Evolutionary conservation across 495 filamentous ascomycete genomes (phyloP).

Genomic region (Acidiella bohemica): DNA sequence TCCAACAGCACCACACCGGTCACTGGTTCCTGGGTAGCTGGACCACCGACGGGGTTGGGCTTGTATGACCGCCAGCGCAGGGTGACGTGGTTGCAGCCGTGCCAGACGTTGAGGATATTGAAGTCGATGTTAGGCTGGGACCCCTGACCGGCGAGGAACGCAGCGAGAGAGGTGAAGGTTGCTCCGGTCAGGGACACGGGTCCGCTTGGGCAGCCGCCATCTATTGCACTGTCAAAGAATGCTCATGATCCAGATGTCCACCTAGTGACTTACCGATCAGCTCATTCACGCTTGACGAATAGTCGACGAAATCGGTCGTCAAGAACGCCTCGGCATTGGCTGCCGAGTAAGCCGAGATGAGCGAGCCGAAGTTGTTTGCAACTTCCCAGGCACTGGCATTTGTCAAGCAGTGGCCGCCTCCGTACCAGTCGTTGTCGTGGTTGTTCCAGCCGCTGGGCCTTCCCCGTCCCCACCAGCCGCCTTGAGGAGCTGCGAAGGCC

Average conservation of each 20-base stretch:
- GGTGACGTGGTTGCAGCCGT: conserved; percentile 10
- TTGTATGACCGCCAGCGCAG: conserved; percentile 4
- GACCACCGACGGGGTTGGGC: conserved; percentile 3
- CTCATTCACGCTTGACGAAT: conserved; percentile 5
- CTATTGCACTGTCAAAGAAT: too few relatives aligned
- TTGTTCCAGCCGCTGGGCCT: not conserved
- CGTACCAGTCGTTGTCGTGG: conserved; percentile 3
- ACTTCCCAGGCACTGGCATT: conserved; percentile 1
- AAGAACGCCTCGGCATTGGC: conserved; percentile 1
- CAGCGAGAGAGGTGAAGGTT: conserved; percentile 5
- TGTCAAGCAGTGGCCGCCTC: conserved; percentile 2
- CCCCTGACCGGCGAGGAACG: conserved; percentile 8
- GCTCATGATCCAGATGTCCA: too few relatives aligned
- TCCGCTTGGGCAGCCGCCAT: conserved; percentile 2
- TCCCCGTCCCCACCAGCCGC: not conserved
- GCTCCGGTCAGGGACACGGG: conserved; percentile 1
- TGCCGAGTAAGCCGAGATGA: conserved; percentile 5
- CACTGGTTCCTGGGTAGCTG: conserved; percentile 4
- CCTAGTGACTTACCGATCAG: too few relatives aligned
- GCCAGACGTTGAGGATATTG: conserved; percentile 9
- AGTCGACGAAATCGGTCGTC: conserved; percentile 2
- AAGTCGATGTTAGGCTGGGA: conserved; percentile 12
- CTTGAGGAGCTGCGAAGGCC: conserved; percentile 2
- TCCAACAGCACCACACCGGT: conserved; percentile 8
- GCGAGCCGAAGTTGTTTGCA: conserved; percentile 7